Base-by-base conservation (phyloP, 2,329 filamentous ascomycete genomes). In the Talaromyces atroroseus region DNA sequence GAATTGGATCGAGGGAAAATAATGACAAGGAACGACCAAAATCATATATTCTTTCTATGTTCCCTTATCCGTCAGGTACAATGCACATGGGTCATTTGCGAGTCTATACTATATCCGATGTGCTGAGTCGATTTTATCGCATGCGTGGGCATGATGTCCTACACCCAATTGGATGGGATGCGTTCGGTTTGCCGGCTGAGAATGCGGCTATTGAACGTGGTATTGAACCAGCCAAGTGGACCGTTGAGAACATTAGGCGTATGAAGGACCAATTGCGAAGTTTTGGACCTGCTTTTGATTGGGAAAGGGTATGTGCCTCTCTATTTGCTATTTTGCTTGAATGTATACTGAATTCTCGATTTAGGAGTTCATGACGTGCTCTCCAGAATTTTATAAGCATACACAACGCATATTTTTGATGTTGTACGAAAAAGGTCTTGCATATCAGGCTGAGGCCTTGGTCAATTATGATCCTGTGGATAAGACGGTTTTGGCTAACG, bases 111-210 rank as follows among this genome's bases (percentile, higher is more conserved):
- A 94, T 96, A 61, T 90, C 90, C 59, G 91, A 96, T 75, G 88
- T 92, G 10, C 75, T 95, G 52, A 85, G 90, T 14, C 82, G 91
- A 54, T 95, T 86, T 67, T 83, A 86, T 64, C 81, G 80, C 24
- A 84, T 95, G 74, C 84, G 86, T 63, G 90, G 90, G 16, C 79
- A 84, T 62, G 75, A 88, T 55, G 89, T 95, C 32, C 73, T 95
- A 53, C 82, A 95, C 61, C 90, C 91, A n/a, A 95, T 95, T 81
- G 91, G 91, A 11, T 96, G 91, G 90, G 91, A 96, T 77, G 89
- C 90, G 5, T 95, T 96, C 74, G 91, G 91, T 1, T 76, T 96
- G 56, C 91, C 91, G 11, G 91, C 91, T 45, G 91, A 96, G 72
- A 96, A 96, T 74, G 91, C 91, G 18, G 91, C 91, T 8, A 88